A percentile compares a stretch with the other conserved stretches of the same genome.
phyloP scores from a whole-genome alignment of 139 green algal species.

The Coelastrella sp. region DNA sequence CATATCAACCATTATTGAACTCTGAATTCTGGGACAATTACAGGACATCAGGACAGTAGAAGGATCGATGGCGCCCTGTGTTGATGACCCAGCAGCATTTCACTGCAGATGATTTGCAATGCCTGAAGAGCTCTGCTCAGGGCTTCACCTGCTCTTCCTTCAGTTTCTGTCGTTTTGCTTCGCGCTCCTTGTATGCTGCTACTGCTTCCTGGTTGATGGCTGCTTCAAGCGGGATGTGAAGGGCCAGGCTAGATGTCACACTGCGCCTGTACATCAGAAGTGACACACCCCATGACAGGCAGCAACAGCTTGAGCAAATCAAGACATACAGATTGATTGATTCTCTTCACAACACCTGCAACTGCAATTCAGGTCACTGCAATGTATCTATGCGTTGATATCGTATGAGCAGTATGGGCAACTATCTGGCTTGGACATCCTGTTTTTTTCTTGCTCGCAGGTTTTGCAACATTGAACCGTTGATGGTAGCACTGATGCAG shows the following conservation, averaged over 20 bases:
- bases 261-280: neutral
- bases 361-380: neutral
- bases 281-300: neutral
- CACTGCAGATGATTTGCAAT: neutral
- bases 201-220: slow-evolving; percentile 88
- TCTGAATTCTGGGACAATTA: no score
- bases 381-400: no score
- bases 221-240: slow-evolving; percentile 90
- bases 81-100: neutral
- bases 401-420: no score
- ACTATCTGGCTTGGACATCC: no score
- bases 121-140: neutral
- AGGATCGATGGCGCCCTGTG: no score
- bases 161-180: slow-evolving; percentile 79
- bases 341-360: neutral
- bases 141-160: slow-evolving; percentile 68
- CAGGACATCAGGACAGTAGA: no score
- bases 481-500: no score
- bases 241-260: slow-evolving; percentile 51
- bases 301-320: neutral
- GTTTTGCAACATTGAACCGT: no score
- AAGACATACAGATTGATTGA: neutral
- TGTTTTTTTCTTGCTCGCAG: no score
- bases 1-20: no score
- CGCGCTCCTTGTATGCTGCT: slow-evolving; percentile 75